phyloP scores from a whole-genome alignment of 495 filamentous ascomycete species.

The Aspergillus funiculosus region DNA sequence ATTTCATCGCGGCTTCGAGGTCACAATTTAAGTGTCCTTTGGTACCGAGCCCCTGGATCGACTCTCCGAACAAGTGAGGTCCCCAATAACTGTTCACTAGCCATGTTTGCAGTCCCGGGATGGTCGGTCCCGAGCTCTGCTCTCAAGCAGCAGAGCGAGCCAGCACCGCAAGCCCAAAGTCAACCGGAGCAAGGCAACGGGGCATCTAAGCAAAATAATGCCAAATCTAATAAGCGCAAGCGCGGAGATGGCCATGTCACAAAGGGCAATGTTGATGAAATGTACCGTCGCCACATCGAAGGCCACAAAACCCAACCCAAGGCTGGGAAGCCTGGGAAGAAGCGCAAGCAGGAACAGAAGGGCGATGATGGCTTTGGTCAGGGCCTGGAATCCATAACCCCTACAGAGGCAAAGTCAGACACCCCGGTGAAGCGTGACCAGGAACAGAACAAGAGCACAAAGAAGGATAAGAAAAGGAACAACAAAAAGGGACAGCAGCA shows the following conservation, averaged over 20 bases:
- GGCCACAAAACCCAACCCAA: constrained; percentile 39
- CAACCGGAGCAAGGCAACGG: constrained; percentile 27
- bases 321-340: constrained; percentile 34
- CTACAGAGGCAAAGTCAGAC: constrained; percentile 22
- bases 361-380: constrained; percentile 9
- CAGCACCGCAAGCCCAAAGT: constrained; percentile 20
- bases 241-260: constrained; percentile 55
- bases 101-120: constrained; percentile 91
- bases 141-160: constrained; percentile 62
- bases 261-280: constrained; percentile 61
- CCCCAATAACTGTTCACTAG: too few species aligned
- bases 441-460: constrained; percentile 23
- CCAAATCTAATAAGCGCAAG: constrained; percentile 48
- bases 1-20: neutral
- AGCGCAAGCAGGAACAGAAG: constrained; percentile 37
- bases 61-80: too few species aligned
- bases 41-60: too few species aligned
- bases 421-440: constrained; percentile 15
- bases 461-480: constrained; percentile 29
- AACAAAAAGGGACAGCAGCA: constrained; percentile 35
- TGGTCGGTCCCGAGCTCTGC: constrained; percentile 70
- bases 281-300: constrained; percentile 78
- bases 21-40: neutral
- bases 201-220: constrained; percentile 20
- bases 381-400: constrained; percentile 17